Evolutionary conservation across 805 yeast genomes (phyloP).

Genomic region (Cephaloascus fragrans): DNA sequence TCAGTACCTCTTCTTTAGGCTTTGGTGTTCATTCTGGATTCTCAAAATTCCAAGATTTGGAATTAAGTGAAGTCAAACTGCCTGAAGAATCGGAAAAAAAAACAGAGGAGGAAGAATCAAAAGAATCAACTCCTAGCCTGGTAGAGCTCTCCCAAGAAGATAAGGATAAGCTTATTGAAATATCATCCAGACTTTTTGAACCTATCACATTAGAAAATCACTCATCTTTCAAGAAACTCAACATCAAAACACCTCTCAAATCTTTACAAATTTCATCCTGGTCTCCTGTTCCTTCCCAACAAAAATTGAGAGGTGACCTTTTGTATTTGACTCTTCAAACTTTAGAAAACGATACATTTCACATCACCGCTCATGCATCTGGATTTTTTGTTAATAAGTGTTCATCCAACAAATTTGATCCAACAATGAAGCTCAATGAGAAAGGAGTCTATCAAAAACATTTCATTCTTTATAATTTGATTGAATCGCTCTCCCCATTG

Average conservation of each 20-base stretch:
- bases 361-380: slow-evolving; percentile 66
- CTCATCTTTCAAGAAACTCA: slow-evolving; percentile 20
- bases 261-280: slow-evolving; percentile 58
- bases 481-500: slow-evolving; percentile 55
- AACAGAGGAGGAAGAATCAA: slow-evolving; percentile 6
- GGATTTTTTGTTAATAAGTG: slow-evolving; percentile 78
- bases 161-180: slow-evolving; percentile 8
- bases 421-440: slow-evolving; percentile 33
- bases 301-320: slow-evolving; percentile 64
- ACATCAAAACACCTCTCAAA: slow-evolving; percentile 42
- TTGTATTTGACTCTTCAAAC: slow-evolving; percentile 69
- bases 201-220: slow-evolving; percentile 7
- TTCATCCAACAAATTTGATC: slow-evolving; percentile 61
- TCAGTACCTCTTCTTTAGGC: slow-evolving; percentile 31
- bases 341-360: slow-evolving; percentile 69
- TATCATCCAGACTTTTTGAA: slow-evolving; percentile 8
- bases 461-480: slow-evolving; percentile 50
- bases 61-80: slow-evolving; percentile 21
- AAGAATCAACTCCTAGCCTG: slow-evolving; percentile 7
- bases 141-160: slow-evolving; percentile 23
- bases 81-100: slow-evolving; percentile 8
- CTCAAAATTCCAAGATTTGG: slow-evolving; percentile 33
- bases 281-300: slow-evolving; percentile 73
- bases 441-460: slow-evolving; percentile 16
- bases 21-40: slow-evolving; percentile 38